A percentile compares a stretch with the other conserved stretches of the same genome.
Conservation (phyloP, 2,329 filamentous ascomycete species). For the Coleophoma eucalyptorum region DNA sequence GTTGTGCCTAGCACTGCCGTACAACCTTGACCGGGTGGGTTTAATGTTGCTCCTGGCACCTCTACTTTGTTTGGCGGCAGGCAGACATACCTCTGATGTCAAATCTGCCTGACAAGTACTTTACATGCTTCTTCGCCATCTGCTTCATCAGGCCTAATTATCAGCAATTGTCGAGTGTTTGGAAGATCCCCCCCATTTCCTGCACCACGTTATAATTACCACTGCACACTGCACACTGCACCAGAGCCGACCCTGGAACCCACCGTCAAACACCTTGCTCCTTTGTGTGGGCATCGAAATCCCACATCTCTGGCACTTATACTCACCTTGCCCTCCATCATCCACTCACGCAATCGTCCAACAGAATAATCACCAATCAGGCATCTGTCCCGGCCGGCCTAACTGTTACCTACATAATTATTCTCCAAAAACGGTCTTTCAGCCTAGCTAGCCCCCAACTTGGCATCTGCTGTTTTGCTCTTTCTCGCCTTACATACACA, state of each 20-base stretch:
- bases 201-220: too few relatives aligned
- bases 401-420: too few relatives aligned
- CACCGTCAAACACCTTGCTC: too few relatives aligned
- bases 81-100: slow-evolving; percentile 1
- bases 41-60: slow-evolving; percentile 8
- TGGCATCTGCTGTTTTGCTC: not conserved
- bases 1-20: slow-evolving; percentile 11
- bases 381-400: not conserved
- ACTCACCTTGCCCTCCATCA: slow-evolving; percentile 4
- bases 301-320: not conserved
- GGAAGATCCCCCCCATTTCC: too few relatives aligned
- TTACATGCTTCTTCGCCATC: slow-evolving; percentile 1
- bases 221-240: too few relatives aligned
- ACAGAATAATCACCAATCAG: slow-evolving; percentile 15
- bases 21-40: slow-evolving; percentile 5
- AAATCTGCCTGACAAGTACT: slow-evolving; percentile 10
- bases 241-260: too few relatives aligned
- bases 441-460: slow-evolving; percentile 10
- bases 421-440: slow-evolving; percentile 5
- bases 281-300: too few relatives aligned
- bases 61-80: slow-evolving; percentile 7
- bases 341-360: slow-evolving; percentile 6
- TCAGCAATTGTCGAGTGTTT: too few relatives aligned
- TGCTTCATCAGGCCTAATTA: not conserved
- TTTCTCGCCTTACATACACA: not conserved